Base-by-base conservation (phyloP, 169 alveolate species). In the Plasmodium malariae region DNA sequence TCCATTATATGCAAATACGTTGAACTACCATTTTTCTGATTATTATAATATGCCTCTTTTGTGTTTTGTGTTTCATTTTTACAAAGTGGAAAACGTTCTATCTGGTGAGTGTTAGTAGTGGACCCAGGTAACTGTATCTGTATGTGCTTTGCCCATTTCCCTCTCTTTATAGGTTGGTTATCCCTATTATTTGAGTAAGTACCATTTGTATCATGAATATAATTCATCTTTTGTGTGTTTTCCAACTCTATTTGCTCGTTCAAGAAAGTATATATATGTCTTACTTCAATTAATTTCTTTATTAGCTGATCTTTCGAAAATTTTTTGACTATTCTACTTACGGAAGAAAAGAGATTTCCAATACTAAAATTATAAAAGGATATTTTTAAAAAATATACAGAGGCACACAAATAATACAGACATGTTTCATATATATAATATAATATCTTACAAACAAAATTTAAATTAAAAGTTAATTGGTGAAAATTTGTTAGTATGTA, bases 361-460 rank as follows among this genome's bases (percentile, higher is more conserved):
- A 60, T 19, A 55, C 12, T 43, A 40, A 80, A 51, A 43, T 80
- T 57, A 45, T 67, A 80, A 36, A 14, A 67, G 5, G 83, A 67
- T 0, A 43, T 5, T 37, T 32, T 67, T 19, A 80, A 32, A 67
- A 80, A 80, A 60, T 43, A 80, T 7, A 67, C 30, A 32, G 76
- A 49, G 3, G 90, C 67, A 17, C 90, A 80, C 19, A 80, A n/a
- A 60, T 34, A 65, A 37, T 80, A 80, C 49, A 80, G 14, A 36
- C 51, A 80, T 17, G 48, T 54, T 51, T 80, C 85, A 45, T 80
- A 80, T 62, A 80, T 80, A 54, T 67, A 80, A 54, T 19, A 80
- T 68, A 80, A 17, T 19, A 80, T 80, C 19, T 67, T 80, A 17
- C 37, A 34, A 14, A 80, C 59, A 80, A 67, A 80, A 51, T 63